phyloP scores from a whole-genome alignment of 768 basidiomycete genomes.

The Leccinum broughii region DNA sequence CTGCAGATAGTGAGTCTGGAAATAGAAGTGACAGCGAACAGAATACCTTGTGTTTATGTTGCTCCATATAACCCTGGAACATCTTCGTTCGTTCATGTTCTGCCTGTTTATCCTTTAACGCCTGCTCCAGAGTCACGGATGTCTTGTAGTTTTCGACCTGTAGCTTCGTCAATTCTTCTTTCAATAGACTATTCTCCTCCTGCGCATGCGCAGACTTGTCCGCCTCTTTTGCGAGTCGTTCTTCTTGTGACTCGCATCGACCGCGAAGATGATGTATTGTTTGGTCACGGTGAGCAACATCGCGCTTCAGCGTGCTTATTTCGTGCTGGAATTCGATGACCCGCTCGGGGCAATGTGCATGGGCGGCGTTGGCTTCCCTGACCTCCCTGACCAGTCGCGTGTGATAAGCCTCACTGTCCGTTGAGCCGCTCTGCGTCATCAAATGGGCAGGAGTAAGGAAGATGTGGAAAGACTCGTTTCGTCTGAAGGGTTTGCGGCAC shows the following conservation, averaged over 20 bases:
- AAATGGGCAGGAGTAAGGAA: constrained; percentile 26
- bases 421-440: constrained; percentile 4
- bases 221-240: constrained; percentile 13
- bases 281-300: constrained; percentile 6
- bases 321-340: constrained; percentile 15
- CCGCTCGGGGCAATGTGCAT: constrained; percentile 16
- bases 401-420: constrained; percentile 6
- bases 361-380: constrained; percentile 10
- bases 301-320: constrained; percentile 10
- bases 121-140: constrained; percentile 16
- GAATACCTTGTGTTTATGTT: constrained; percentile 26
- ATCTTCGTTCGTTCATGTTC: constrained; percentile 23
- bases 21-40: not conserved
- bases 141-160: constrained; percentile 26
- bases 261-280: constrained; percentile 15
- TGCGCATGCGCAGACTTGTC: constrained; percentile 4
- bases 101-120: constrained; percentile 14
- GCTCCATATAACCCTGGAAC: constrained; percentile 24
- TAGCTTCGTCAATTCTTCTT: constrained; percentile 25
- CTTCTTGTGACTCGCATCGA: constrained; percentile 17
- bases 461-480: constrained; percentile 29
- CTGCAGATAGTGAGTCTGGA: constrained; percentile 13
- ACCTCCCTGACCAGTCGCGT: constrained; percentile 17
- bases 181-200: constrained; percentile 15
- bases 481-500: constrained; percentile 30